Evolutionary conservation across 2,329 filamentous ascomycete genomes (phyloP), one percentile per base, ranked within the genome.

Genomic region (Epichloe sp.): DNA sequence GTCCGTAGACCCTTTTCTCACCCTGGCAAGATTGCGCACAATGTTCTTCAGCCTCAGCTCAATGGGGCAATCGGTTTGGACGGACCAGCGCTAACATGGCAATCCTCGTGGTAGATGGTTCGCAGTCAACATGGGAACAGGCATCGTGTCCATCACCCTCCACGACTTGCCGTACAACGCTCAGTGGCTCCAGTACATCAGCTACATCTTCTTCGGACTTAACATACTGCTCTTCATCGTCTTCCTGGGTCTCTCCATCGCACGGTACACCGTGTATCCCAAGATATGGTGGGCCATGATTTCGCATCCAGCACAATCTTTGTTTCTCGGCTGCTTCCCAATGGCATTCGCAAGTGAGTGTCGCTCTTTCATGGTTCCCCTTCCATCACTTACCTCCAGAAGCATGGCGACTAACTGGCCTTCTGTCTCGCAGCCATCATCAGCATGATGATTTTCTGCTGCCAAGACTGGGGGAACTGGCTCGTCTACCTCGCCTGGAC

Each of bases 271-370:
- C 0, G 58, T 86, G 1, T 87, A 84, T 58, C 83, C 82, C 0
- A 72, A 77, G 52, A 80, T 86, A 34, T 87, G 82, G 75, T 60
- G 53, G 0, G 77, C 75, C 15, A 85, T 88, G 82, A 74, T 87
- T 37, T 67, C 70, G 2, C 80, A 88, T 60, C 82, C 80, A 0
- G 75, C 74, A 1, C 80, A 88, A 59, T 82, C 78, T 1, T 70
- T 88, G 49, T 88, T 87, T 56, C 66, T 88, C 3, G 83, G 78
- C 0, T 83, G 80, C 0, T 75, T 85, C 35, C 82, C 82, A 0
- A 86, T 86, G 79, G 82, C 75, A 0, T 75, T 86, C 52, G 78
- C 80, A 0, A 86, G 67, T 70, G 54, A 53, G 64, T 46, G 3
- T 15, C 34, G 10, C 31, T n/a, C 35, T 11, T 26, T 47, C 34